Percentiles rank a stretch among this genome's conserved stretches.
Conservation (phyloP, 2,329 filamentous ascomycete genomes). For the Calonectria pteridis region DNA sequence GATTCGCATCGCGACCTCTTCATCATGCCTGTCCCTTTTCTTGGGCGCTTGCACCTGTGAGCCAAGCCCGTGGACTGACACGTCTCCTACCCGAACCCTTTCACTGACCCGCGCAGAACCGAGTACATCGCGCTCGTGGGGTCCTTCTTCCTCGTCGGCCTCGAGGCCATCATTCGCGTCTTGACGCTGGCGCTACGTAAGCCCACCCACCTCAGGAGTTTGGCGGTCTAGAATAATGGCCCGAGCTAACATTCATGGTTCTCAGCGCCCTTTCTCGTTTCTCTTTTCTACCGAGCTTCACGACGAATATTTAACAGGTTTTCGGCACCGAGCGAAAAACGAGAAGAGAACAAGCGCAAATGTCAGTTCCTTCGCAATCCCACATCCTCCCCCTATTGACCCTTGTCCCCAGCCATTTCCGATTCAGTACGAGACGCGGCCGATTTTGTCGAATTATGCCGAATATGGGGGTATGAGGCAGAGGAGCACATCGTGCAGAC, state of each 20-base stretch:
- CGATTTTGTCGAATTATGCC: slow-evolving; percentile 95
- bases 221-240: slow-evolving; percentile 25
- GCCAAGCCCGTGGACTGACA: slow-evolving; percentile 41
- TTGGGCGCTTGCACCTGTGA: slow-evolving; percentile 66
- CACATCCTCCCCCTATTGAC: slow-evolving; percentile 39
- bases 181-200: slow-evolving; percentile 89
- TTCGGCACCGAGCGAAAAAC: slow-evolving; percentile 76
- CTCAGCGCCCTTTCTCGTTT: slow-evolving; percentile 81
- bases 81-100: slow-evolving; percentile 15
- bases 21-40: slow-evolving; percentile 65
- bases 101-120: slow-evolving; percentile 62
- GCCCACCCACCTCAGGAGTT: slow-evolving; percentile 47
- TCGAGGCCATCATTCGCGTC: slow-evolving; percentile 86
- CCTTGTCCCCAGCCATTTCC: slow-evolving; percentile 73
- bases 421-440: slow-evolving; percentile 85
- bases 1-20: slow-evolving; percentile 23
- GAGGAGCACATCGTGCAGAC: slow-evolving; percentile 98
- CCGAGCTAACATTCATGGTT: slow-evolving; percentile 38
- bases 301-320: slow-evolving; percentile 85
- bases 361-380: slow-evolving; percentile 59
- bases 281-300: slow-evolving; percentile 85
- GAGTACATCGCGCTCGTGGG: slow-evolving; percentile 90
- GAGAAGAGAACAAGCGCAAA: slow-evolving; percentile 76
- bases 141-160: slow-evolving; percentile 84
- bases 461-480: slow-evolving; percentile 89